phyloP scores from a whole-genome alignment of 805 yeast genomes.

The Candida peoriensis region DNA sequence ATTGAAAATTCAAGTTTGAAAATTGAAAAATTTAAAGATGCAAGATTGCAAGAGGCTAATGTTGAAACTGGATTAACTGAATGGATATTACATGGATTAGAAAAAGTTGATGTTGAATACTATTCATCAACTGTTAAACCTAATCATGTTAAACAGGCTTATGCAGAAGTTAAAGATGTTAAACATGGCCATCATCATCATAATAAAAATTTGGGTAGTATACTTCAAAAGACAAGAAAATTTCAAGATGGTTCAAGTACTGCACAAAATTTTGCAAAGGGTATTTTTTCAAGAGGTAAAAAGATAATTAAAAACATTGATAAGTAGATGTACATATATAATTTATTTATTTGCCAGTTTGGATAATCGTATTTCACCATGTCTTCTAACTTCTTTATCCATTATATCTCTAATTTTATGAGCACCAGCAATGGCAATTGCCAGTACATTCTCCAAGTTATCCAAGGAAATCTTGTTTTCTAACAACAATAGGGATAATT shows the following conservation, averaged over 20 bases:
- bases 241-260: slow-evolving; percentile 47
- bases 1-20: slow-evolving; percentile 38
- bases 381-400: slow-evolving; percentile 79
- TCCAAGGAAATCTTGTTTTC: slow-evolving; percentile 88
- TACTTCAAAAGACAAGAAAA: slow-evolving; percentile 45
- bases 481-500: slow-evolving; percentile 66
- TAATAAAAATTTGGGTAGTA: slow-evolving; percentile 38
- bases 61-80: slow-evolving; percentile 54
- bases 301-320: slow-evolving; percentile 44
- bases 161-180: slow-evolving; percentile 48
- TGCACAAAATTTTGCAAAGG: slow-evolving; percentile 48
- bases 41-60: slow-evolving; percentile 35
- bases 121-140: slow-evolving; percentile 26
- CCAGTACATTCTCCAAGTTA: slow-evolving; percentile 65
- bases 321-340: no score
- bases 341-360: slow-evolving; percentile 29
- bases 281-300: slow-evolving; percentile 51
- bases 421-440: slow-evolving; percentile 83
- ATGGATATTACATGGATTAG: slow-evolving; percentile 41
- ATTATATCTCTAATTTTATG: slow-evolving; percentile 76
- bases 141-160: slow-evolving; percentile 52
- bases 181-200: slow-evolving; percentile 28
- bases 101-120: slow-evolving; percentile 24
- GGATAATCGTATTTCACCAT: slow-evolving; percentile 56
- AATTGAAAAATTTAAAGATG: slow-evolving; percentile 36